Base-by-base conservation (phyloP, 1,284 basidiomycete genomes). In the Trichosporon faecale region DNA sequence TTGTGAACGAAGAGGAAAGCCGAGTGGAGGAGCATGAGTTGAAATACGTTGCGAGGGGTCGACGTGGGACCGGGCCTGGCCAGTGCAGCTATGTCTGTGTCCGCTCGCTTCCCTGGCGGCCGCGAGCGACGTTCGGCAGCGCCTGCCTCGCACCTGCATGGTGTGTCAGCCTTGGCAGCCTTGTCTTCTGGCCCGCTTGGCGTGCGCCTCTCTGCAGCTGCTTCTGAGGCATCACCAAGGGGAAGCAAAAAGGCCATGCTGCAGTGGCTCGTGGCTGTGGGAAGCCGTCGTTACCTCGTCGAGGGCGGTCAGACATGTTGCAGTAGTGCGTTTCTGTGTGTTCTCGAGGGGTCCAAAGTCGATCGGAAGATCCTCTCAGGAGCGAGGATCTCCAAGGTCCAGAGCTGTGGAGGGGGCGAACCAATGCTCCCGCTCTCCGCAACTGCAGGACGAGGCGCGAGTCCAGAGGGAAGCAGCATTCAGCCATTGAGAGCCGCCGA, bases 21-120 rank as follows among this genome's bases (percentile, higher is more conserved):
- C 9, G 57, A 61, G 57, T 31, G 57, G 6, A 61, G 29, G 57
- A 61, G 27, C 57, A 61, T 61, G 57, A 33, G 57, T 31, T 61
- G 57, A 61, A n/a, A 61, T 61, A 61, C 23, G 27, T 23, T 52
- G 49, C 49, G 23, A 52, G 49, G 49, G 49, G 23, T 52, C 21
- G 49, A 25, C 49, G 49, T 25, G 40, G 40, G 40, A n/a, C 40
- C 40, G 18, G 40, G 40, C 40, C 40, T n/a, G 4, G 16, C 49
- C 3, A 11, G 21, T 21, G 21, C 49, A 52, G 49, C 49, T 52
- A 25, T 25, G 49, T 52, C 49, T 52, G 49, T 52, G 49, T 52
- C 5, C 49, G n/a, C 23, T 52, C 49, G 21, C 49, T 52, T 52
- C n/a, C 49, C 49, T 52, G 49, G n/a, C 21, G 7, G 49, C 7